These are phyloP conservation scores for Populus pruinosa DNA, from an alignment of 345 rosid species.

Conservation along the genomic window DNA sequence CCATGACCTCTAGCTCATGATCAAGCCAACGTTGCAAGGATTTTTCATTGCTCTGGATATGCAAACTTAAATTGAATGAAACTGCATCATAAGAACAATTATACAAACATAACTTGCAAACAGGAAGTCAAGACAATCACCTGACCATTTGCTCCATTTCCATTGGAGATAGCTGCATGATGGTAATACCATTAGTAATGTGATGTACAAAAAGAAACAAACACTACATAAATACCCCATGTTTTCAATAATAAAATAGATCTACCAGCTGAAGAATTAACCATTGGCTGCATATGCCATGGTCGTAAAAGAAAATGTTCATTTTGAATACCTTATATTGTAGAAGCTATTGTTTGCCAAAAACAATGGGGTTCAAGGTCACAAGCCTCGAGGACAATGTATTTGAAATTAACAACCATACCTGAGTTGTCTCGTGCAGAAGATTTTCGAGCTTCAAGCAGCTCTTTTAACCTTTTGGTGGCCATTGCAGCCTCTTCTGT, in stretches of 20 bases:
- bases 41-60: slow-evolving; percentile 75
- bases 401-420: slow-evolving; percentile 13
- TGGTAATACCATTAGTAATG: slow-evolving; percentile 33
- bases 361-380: slow-evolving; percentile 6
- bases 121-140: slow-evolving; percentile 32
- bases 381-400: background rate
- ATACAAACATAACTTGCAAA: background rate
- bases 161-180: slow-evolving; percentile 65
- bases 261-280: slow-evolving; percentile 8
- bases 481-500: slow-evolving; percentile 99
- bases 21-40: slow-evolving; percentile 91
- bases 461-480: slow-evolving; percentile 90
- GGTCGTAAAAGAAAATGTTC: background rate
- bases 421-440: slow-evolving; percentile 78
- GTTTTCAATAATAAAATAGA: slow-evolving; percentile 7
- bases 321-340: slow-evolving; percentile 2
- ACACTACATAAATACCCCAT: background rate
- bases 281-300: background rate
- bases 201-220: slow-evolving; percentile 1
- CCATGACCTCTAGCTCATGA: slow-evolving; percentile 98
- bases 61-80: slow-evolving; percentile 12
- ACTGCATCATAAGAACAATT: slow-evolving; percentile 3
- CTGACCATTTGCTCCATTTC: slow-evolving; percentile 79
- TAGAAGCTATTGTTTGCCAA: background rate
- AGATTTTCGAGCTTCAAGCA: slow-evolving; percentile 94